These are phyloP conservation scores for Phytophthora cryptogea DNA, from an alignment of 352 stramenopile species.

Conservation along the genomic window DNA sequence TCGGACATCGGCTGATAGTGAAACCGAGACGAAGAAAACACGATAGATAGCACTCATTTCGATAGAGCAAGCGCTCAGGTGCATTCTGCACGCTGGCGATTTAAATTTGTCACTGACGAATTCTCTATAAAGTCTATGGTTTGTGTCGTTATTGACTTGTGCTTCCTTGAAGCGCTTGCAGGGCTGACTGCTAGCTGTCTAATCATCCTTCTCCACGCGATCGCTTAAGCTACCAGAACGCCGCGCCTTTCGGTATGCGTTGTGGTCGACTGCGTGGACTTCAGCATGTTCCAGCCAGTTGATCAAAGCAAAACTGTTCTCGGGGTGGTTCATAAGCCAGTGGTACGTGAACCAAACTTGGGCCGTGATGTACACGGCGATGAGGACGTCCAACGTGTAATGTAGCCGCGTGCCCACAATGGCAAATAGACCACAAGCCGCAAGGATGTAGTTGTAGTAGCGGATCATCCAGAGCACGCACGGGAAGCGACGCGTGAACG, in stretches of 20 bases:
- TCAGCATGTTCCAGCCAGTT: constrained; percentile 86
- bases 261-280: constrained; percentile 79
- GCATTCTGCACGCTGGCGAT: background rate
- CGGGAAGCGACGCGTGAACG: constrained; percentile 77
- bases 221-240: constrained; percentile 50
- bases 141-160: constrained; percentile 20
- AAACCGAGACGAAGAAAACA: constrained; percentile 42
- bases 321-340: constrained; percentile 72
- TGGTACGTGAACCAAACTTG: constrained; percentile 89
- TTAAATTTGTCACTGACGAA: background rate
- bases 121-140: constrained; percentile 34
- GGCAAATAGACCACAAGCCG: constrained; percentile 72
- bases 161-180: background rate
- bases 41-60: constrained; percentile 19
- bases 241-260: constrained; percentile 77
- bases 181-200: constrained; percentile 3
- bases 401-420: constrained; percentile 87
- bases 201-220: constrained; percentile 33
- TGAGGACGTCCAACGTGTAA: constrained; percentile 88
- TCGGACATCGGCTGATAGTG: constrained; percentile 3
- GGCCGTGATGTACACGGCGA: constrained; percentile 85
- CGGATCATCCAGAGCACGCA: constrained; percentile 82
- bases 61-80: background rate
- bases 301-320: constrained; percentile 63
- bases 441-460: constrained; percentile 75